phyloP scores from a whole-genome alignment of 306 rosid species.

The Malus asiatica region DNA sequence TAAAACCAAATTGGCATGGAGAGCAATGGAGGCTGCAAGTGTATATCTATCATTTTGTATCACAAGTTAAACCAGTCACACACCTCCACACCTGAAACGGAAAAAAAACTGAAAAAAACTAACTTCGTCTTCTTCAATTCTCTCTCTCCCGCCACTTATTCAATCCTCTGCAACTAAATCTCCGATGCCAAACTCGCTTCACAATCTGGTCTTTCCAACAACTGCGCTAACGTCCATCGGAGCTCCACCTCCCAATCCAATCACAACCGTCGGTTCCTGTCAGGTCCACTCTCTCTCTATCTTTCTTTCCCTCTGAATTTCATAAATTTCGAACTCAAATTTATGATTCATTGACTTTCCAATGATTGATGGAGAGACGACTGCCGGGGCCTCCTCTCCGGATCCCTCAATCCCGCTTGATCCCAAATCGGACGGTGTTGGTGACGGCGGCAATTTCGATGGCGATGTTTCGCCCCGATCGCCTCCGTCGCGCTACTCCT shows the following conservation, averaged over 20 bases:
- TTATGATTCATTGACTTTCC: slow-evolving; percentile 5
- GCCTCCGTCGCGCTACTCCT: slow-evolving; percentile 50
- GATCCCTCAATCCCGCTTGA: slow-evolving; percentile 40
- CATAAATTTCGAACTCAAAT: background rate
- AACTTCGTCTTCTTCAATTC: background rate
- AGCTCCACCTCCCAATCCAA: background rate
- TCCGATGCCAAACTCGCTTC: background rate
- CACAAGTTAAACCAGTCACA: background rate
- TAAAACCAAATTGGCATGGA: too few species aligned
- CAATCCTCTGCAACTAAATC: background rate
- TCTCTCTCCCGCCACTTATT: background rate
- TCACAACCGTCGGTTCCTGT: slow-evolving; percentile 7
- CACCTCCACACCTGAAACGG: background rate
- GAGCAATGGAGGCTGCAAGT: too few species aligned
- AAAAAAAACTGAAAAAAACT: background rate
- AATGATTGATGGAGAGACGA: slow-evolving; percentile 45
- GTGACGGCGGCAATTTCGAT: slow-evolving; percentile 20
- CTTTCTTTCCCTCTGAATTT: background rate
- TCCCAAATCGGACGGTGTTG: slow-evolving; percentile 30
- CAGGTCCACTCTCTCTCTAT: slow-evolving; percentile 10
- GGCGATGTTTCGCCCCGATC: slow-evolving; percentile 15
- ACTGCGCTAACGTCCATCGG: background rate
- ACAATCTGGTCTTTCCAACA: background rate
- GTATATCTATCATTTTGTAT: too few species aligned
- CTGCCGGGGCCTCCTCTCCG: slow-evolving; percentile 22